phyloP scores from a whole-genome alignment of 495 filamentous ascomycete species.

The Lineolata rhizophorae region DNA sequence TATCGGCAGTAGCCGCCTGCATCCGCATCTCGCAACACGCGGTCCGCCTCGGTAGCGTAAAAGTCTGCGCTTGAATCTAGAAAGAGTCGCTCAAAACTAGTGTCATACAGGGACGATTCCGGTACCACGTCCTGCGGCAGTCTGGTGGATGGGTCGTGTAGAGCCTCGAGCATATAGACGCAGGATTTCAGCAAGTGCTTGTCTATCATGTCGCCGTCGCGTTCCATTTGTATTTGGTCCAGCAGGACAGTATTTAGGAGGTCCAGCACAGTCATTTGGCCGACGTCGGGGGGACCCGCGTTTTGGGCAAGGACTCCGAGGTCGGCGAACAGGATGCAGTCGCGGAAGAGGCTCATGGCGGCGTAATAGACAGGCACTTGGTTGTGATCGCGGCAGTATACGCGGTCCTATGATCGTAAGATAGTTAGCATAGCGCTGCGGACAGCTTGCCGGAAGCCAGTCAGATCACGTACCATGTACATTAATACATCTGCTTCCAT shows the following conservation, averaged over 20 bases:
- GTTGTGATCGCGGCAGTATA: slow-evolving; percentile 45
- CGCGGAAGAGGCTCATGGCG: slow-evolving; percentile 71
- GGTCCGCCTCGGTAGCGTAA: slow-evolving; percentile 52
- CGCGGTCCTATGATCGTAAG: slow-evolving; percentile 55
- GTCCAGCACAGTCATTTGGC: slow-evolving; percentile 28
- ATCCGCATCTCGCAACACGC: slow-evolving; percentile 53
- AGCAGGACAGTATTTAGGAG: slow-evolving; percentile 64
- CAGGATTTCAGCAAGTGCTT: slow-evolving; percentile 60
- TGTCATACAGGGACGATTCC: slow-evolving; percentile 71
- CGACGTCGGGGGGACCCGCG: not conserved
- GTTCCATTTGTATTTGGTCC: slow-evolving; percentile 79
- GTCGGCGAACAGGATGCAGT: slow-evolving; percentile 37
- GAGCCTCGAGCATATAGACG: slow-evolving; percentile 72
- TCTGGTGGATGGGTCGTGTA: too few relatives aligned
- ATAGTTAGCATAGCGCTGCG: not conserved
- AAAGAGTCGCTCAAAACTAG: slow-evolving; percentile 62
- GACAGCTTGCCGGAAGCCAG: not conserved
- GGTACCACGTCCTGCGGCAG: too few relatives aligned
- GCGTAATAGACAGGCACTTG: slow-evolving; percentile 61
- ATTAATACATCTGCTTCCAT: slow-evolving; percentile 96
- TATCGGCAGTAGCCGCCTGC: slow-evolving; percentile 69
- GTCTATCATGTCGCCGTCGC: slow-evolving; percentile 78
- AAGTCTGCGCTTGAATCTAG: slow-evolving; percentile 46
- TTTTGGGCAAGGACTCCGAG: not conserved
- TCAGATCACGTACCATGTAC: slow-evolving; percentile 52